Base-by-base conservation (phyloP, 805 yeast species). In the Saturnispora bothae region DNA sequence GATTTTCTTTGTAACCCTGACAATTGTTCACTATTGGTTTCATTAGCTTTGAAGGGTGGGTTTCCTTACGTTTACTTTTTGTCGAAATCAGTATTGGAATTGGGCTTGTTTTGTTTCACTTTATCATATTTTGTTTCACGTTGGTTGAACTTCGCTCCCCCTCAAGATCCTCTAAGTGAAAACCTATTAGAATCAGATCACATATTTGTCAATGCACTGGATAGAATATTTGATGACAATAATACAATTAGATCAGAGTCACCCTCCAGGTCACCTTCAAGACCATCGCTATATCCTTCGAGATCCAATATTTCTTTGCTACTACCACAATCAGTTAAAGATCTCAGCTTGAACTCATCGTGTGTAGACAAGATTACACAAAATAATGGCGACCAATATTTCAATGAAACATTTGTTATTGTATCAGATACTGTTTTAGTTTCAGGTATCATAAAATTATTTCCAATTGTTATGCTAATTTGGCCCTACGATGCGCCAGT, bases 401-500 rank as follows among this genome's bases (percentile, higher is more conserved):
- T 41, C n/a, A 22, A 30, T 5, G 36, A 33, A 28, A 33, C 38
- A 3, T 36, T 39, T 14, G 17, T 19, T 13, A 34, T 44, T 8
- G 30, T 88, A 14, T 68, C 85, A 1, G 68, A 78, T 8, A 80
- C 95, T 0, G 67, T 86, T 1, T 53, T 88, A 32, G 68, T 86
- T 5, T 78, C 96, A 0, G 76, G 84, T 31, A 75, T 83, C 1
- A 78, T 89, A 28, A 84, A 82, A 52, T 64, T 89, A 17, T 78
- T 89, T 45, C 98, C 98, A 0, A 80, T 92, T 15, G 66, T 92
- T 25, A 89, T 89, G 88, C 65, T 92, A 23, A 89, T 92, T 26
- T 92, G 99, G 99, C 92, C 95, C 1, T 92, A 92, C 52, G 96
- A 92, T 52, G 72, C 82, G n/a, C 66, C 79, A 1, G 65, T 80